Evolutionary conservation across 2,329 filamentous ascomycete genomes (phyloP), one percentile per base, ranked within the genome.

Genomic region (Tolypocladium cylindrosporum): DNA sequence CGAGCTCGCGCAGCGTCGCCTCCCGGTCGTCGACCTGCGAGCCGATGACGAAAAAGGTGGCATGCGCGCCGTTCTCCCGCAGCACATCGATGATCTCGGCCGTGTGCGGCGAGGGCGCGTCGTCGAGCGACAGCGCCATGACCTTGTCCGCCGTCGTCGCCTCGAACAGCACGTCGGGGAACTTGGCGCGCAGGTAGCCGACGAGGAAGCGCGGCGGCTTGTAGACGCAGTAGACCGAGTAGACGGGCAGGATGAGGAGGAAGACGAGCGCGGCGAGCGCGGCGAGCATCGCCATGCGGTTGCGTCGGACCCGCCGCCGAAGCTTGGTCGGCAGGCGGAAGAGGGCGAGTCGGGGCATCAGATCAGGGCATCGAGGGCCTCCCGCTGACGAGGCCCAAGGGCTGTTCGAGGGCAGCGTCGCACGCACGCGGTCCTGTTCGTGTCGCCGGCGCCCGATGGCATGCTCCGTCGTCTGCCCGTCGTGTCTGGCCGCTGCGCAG

Each of bases 41-140:
- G 10, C 91, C 91, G 65, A 96, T 96, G 39, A 95, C 80, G 71
- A 96, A 97, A 71, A 96, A 94, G 0, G 91, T 96, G 0, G 91
- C 91, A 24, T 79, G 83, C 16, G 87, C 90, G 58, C 81, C 78
- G 67, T 90, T 79, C 31, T 77, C 76, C 56, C 78, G 75, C n/a
- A 96, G 77, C 0, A 90, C 74, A 50, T 83, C 74, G 57, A 91
- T 74, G 59, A 96, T 91, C 58, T 86, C 82, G 51, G 72, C 67
- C 2, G 91, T 95, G 70, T 89, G 79, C 50, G 80, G 72, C 1
- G 88, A 92, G 0, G 91, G 91, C 36, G 86, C 88, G 73, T 96
- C 91, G 75, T 96, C 91, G 66, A 96, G 87, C 1, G 90, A 96
- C 43, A 97, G 78, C 0, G 90, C 91, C 21, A 96, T 79, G 34